phyloP scores from a whole-genome alignment of 2,329 filamentous ascomycete species.

The Fusarium sp. region DNA sequence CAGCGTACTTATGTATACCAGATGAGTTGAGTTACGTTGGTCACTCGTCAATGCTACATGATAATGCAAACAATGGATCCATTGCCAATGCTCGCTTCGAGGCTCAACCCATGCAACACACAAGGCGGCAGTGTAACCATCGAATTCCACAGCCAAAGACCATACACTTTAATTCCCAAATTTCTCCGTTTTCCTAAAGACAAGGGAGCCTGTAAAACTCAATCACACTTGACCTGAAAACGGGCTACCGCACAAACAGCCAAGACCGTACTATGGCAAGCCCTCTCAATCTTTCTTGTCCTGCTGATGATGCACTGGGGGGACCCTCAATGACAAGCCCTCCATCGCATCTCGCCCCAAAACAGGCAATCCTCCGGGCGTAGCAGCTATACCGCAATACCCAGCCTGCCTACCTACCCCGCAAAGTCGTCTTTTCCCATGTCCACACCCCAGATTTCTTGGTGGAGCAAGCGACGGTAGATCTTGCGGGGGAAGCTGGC shows the following conservation, averaged over 20 bases:
- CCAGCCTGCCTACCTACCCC: constrained; percentile 31
- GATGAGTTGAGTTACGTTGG: neutral
- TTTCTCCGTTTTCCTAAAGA: neutral
- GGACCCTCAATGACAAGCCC: constrained; percentile 17
- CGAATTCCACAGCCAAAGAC: neutral
- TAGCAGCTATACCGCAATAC: constrained; percentile 24
- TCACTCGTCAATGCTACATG: constrained; percentile 5
- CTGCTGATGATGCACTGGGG: constrained; percentile 25
- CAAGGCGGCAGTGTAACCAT: constrained; percentile 19
- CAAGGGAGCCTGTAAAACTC: neutral
- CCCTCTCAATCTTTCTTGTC: neutral
- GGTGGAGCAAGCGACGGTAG: constrained; percentile 28
- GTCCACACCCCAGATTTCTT: constrained; percentile 27
- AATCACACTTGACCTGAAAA: neutral
- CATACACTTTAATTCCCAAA: neutral
- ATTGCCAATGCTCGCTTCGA: constrained; percentile 31
- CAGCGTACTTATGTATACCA: constrained; percentile 5
- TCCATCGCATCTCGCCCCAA: constrained; percentile 39
- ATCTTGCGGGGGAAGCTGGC: constrained; percentile 40
- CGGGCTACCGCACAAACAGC: constrained; percentile 3
- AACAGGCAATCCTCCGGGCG: constrained; percentile 39
- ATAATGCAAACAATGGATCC: neutral
- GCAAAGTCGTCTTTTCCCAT: constrained; percentile 35
- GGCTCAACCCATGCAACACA: constrained; percentile 27
- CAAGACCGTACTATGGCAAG: constrained; percentile 21